phyloP scores from a whole-genome alignment of 2,329 filamentous ascomycete species.

The Xylaria sp. region DNA sequence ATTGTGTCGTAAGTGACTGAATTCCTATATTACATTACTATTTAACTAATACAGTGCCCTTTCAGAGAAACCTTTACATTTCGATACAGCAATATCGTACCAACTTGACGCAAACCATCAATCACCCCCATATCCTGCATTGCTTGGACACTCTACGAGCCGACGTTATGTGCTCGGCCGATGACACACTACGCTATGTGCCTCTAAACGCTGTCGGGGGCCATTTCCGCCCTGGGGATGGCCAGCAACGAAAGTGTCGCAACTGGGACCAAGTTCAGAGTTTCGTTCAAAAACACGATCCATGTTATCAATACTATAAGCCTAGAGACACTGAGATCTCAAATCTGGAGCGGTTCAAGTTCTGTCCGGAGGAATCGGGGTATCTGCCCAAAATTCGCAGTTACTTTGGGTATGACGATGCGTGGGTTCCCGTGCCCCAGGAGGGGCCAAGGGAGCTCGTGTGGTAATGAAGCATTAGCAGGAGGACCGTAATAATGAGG shows the following conservation, averaged over 20 bases:
- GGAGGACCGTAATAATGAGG: no score
- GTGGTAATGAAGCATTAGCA: not conserved
- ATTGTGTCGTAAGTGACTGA: conserved; percentile 5
- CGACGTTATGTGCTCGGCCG: conserved; percentile 10
- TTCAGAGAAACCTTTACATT: conserved; percentile 13
- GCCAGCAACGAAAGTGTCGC: conserved; percentile 1
- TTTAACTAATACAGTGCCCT: no score
- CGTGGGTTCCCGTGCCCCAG: not conserved
- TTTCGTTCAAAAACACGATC: conserved; percentile 8
- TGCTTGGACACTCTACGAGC: conserved; percentile 6
- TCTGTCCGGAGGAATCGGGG: not conserved
- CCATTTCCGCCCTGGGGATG: not conserved
- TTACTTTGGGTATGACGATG: conserved; percentile 4
- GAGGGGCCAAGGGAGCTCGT: conserved; percentile 7
- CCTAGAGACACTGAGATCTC: not conserved
- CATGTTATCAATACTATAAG: conserved; percentile 2
- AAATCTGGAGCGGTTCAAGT: conserved; percentile 10
- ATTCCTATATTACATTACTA: not conserved
- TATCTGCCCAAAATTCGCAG: conserved; percentile 4
- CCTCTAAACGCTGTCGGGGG: not conserved
- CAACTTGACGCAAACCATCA: conserved; percentile 1
- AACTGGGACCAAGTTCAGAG: conserved; percentile 1
- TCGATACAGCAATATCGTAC: conserved; percentile 6
- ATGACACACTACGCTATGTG: conserved; percentile 7
- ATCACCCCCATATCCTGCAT: conserved; percentile 8